Percentiles rank a stretch among this genome's conserved stretches.
Evolutionary conservation across 2,329 filamentous ascomycete genomes (phyloP).

Genomic region (Cordyceps pruinosa): DNA sequence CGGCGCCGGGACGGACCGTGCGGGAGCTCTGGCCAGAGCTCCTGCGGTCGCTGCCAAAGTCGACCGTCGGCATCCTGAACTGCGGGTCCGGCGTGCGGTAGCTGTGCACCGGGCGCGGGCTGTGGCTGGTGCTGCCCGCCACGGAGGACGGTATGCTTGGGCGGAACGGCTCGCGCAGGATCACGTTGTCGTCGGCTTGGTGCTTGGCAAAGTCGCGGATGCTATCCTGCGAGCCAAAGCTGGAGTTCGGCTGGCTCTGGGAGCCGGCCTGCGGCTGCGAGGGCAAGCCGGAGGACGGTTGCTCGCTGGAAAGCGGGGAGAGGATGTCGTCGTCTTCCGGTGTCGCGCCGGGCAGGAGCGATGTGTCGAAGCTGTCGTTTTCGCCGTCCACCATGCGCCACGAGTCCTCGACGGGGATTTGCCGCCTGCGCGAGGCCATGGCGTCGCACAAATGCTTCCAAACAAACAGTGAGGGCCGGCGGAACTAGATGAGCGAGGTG

Average conservation of each 20-base stretch:
- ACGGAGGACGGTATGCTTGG: constrained; percentile 41
- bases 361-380: constrained; percentile 54
- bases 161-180: constrained; percentile 48
- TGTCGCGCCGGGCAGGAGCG: constrained; percentile 39
- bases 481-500: not conserved
- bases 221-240: constrained; percentile 47
- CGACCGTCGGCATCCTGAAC: constrained; percentile 46
- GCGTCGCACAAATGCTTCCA: not conserved
- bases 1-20: constrained; percentile 25
- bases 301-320: constrained; percentile 32
- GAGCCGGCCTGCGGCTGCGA: constrained; percentile 35
- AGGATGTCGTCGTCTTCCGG: constrained; percentile 30
- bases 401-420: constrained; percentile 41
- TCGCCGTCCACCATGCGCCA: constrained; percentile 57
- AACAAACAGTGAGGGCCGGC: not conserved
- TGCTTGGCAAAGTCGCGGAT: constrained; percentile 46
- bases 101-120: constrained; percentile 15
- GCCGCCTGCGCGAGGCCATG: constrained; percentile 16
- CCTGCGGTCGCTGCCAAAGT: constrained; percentile 32
- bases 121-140: constrained; percentile 6
- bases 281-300: constrained; percentile 30
- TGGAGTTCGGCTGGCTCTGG: constrained; percentile 28
- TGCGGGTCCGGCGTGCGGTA: constrained; percentile 41
- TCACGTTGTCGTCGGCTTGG: constrained; percentile 49
- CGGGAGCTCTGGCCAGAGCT: constrained; percentile 28